Evolutionary conservation across 2,329 filamentous ascomycete genomes (phyloP), one percentile per base, ranked within the genome.

Genomic region (Lachnellula subtilissima): DNA sequence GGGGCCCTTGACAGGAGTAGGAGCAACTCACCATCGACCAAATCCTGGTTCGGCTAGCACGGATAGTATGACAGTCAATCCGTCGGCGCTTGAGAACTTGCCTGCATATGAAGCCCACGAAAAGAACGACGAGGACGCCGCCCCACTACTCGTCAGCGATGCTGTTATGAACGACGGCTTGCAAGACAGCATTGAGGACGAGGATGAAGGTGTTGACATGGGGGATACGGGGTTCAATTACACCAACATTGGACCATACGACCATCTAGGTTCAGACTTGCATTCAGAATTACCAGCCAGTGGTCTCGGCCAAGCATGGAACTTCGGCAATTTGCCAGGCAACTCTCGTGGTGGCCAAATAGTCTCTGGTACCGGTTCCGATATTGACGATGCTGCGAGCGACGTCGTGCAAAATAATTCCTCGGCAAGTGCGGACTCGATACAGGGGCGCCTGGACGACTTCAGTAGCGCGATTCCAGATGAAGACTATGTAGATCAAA

Each of bases 1-100:
- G 89, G 91, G 87, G 88, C 87, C 83, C 83, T 89, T 82, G 81
- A 80, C 73, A 81, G 85, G 78, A 89, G 85, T 78, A 82, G 88
- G 74, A 90, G 87, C 79, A 85, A 83, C 74, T 88, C 85, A 73
- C 84, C 86, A 70, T 79, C 79, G 70, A 75, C 81, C 72, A 80
- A 80, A 74, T 78, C 80, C 70, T 85, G 81, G 82, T 80, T 80
- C 58, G 56, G 64, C 40, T 69, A 65, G 65, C 62, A 61, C 48
- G 56, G 61, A 37, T 59, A 65, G 55, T 64, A 68, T 40, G 59
- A 67, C 62, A 54, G 49, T 64, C 59, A 64, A 67, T 60, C 65
- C 59, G 37, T 57, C 57, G 45, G 59, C 50, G 47, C 52, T 67
- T 57, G 64, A 69, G 42, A 54, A 49, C 22, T 54, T 63, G 5